Evolutionary conservation across 768 basidiomycete species (phyloP).

Genomic region (Terana coerulea): DNA sequence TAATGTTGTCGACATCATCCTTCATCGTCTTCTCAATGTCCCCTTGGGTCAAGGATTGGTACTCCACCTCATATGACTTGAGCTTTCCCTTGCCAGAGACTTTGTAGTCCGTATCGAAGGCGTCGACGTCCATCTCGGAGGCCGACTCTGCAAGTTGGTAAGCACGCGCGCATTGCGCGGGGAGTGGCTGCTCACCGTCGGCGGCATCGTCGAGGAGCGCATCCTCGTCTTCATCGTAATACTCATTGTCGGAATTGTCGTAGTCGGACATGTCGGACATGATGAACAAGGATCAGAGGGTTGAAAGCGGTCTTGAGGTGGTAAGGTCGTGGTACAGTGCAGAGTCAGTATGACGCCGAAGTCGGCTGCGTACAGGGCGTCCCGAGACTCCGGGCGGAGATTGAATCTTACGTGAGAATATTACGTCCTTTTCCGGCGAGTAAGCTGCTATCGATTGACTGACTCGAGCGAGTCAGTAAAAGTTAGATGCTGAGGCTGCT

Average conservation of each 20-base stretch:
- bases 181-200: conserved; percentile 36
- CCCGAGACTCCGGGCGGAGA: too few relatives aligned
- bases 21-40: conserved; percentile 79
- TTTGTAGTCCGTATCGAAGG: conserved; percentile 60
- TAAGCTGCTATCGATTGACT: too few relatives aligned
- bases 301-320: too few relatives aligned
- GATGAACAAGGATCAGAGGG: too few relatives aligned
- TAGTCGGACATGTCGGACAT: conserved; percentile 71
- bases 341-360: too few relatives aligned
- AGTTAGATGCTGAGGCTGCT: conserved; percentile 29
- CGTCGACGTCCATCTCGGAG: conserved; percentile 66
- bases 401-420: too few relatives aligned
- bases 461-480: too few relatives aligned
- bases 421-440: too few relatives aligned
- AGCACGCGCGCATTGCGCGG: conserved; percentile 20
- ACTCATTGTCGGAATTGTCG: conserved; percentile 64
- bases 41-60: conserved; percentile 64
- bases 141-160: conserved; percentile 34
- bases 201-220: conserved; percentile 54
- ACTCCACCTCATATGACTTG: conserved; percentile 85
- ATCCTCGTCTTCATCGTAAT: conserved; percentile 54
- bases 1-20: conserved; percentile 80
- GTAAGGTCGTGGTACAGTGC: too few relatives aligned
- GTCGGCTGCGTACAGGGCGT: too few relatives aligned
- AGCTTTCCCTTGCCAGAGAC: conserved; percentile 48